Evolutionary conservation across 1,284 basidiomycete species (phyloP), one percentile per base, ranked within the genome.

Genomic region (Cryptococcus hybrid): DNA sequence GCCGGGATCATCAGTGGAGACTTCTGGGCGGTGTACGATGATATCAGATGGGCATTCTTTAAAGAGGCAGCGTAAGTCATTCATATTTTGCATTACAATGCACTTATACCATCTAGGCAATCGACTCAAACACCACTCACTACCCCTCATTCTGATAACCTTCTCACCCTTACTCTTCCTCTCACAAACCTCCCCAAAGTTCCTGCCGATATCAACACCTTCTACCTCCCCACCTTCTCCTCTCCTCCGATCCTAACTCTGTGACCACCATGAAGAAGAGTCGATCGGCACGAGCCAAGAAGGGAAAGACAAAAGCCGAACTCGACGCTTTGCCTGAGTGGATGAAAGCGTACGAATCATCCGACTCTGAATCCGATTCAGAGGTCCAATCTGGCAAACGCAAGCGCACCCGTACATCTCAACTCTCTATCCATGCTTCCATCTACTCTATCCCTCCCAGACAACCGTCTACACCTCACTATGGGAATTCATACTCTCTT

Each of bases 21-120:
- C 50, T 80, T 75, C 63, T 78, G 78, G 70, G 79, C 79, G 47
- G 70, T 74, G 30, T 78, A 78, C 64, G 80, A 83, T 66, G 96
- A 98, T 73, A 81, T 98, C 34, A 86, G 94, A 57, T 96, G 90
- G 87, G 91, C 90, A 75, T 96, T 96, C 79, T 84, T 97, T 59
- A 85, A 89, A 42, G 92, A 96, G 68, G 81, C 89, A 35, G 84
- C 83, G 88, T 91, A 51, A 42, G 40, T 42, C 79, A 77, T 72
- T 8, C 18, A 7, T 30, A 38, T 44, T 52, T 34, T 24, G 37
- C 38, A 40, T 43, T 42, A n/a, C 9, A n/a, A 42, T 42, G 40
- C 5, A 13, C 43, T 49, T 1, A 47, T 38, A 7, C 45, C 15
- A 30, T 59, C 9, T 42, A 24, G 24, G 24, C 24, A 24, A 24